phyloP scores from a whole-genome alignment of 129 eudicot genomes.

The Escallonia herrerae region DNA sequence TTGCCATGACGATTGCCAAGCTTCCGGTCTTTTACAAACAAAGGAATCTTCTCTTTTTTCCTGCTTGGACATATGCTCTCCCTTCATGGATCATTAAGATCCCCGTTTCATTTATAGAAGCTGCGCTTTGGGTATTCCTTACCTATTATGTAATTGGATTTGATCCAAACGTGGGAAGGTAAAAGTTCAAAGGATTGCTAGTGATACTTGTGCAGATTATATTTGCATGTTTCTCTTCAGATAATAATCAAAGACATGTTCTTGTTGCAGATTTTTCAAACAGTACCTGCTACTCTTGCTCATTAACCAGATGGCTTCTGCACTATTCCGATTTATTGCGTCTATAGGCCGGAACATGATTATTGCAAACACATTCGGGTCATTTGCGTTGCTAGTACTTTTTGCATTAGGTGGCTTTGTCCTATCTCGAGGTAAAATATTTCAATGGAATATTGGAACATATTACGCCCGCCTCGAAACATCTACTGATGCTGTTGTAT shows the following conservation, averaged over 20 bases:
- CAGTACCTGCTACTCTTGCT: conserved; percentile 33
- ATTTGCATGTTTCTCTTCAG: conserved; percentile 3
- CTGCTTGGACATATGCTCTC: conserved; percentile 67
- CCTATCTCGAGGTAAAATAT: conserved; percentile 32
- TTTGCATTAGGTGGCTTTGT: conserved; percentile 50
- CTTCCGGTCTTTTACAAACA: conserved; percentile 86
- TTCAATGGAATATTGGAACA: not conserved
- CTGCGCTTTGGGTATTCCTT: conserved; percentile 32
- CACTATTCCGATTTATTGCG: conserved; percentile 43
- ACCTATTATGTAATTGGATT: conserved; percentile 66
- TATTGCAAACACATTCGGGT: conserved; percentile 54
- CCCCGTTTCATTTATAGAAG: conserved; percentile 59
- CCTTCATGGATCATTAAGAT: conserved; percentile 63
- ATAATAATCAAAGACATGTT: not conserved
- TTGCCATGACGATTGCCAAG: conserved; percentile 54
- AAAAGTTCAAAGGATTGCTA: not conserved
- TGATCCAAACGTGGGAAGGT: conserved; percentile 77
- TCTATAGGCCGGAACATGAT: conserved; percentile 58
- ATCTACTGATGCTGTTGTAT: not conserved
- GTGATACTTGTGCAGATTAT: conserved; percentile 11
- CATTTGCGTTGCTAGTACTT: conserved; percentile 36
- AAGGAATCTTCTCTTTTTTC: conserved; percentile 64
- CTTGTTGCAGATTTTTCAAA: conserved; percentile 39
- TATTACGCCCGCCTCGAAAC: not conserved
- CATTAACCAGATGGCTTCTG: conserved; percentile 45